Percentiles rank a stretch among this genome's conserved stretches.
Conservation (phyloP, 2,329 filamentous ascomycete species). For the Penicillium sp. region DNA sequence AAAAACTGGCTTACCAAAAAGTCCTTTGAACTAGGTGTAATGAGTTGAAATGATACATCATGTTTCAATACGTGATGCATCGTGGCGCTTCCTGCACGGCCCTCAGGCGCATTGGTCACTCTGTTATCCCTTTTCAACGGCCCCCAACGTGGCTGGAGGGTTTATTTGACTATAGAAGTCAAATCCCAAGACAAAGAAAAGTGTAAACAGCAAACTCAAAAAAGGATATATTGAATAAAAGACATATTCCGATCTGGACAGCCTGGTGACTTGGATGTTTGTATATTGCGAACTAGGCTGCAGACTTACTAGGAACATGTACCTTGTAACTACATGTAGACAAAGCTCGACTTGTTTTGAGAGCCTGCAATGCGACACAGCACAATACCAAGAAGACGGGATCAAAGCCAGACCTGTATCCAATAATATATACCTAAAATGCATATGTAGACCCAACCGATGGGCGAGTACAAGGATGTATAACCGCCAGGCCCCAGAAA, state of each 20-base stretch:
- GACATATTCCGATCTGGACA: conserved; percentile 22
- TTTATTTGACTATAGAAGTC: neutral
- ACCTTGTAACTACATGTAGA: neutral
- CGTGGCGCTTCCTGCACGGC: conserved; percentile 1
- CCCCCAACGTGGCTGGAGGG: conserved; percentile 13
- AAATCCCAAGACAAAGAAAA: neutral
- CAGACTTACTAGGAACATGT: neutral
- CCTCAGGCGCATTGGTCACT: conserved; percentile 3
- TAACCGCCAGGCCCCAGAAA: neutral
- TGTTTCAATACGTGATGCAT: conserved; percentile 1
- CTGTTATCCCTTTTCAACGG: conserved; percentile 10
- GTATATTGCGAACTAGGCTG: neutral
- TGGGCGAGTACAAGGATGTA: neutral
- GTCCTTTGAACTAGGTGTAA: no score
- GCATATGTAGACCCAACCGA: neutral
- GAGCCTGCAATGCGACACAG: no score
- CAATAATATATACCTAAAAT: neutral
- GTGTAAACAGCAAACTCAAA: neutral
- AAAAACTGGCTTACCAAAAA: neutral
- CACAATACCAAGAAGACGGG: neutral
- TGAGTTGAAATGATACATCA: neutral
- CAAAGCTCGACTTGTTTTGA: no score
- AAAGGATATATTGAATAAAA: neutral
- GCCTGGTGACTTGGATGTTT: conserved; percentile 8
- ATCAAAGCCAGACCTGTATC: neutral